These are phyloP conservation scores for Phytophthora palmivora DNA, from an alignment of 352 stramenopile species.

Conservation along the genomic window DNA sequence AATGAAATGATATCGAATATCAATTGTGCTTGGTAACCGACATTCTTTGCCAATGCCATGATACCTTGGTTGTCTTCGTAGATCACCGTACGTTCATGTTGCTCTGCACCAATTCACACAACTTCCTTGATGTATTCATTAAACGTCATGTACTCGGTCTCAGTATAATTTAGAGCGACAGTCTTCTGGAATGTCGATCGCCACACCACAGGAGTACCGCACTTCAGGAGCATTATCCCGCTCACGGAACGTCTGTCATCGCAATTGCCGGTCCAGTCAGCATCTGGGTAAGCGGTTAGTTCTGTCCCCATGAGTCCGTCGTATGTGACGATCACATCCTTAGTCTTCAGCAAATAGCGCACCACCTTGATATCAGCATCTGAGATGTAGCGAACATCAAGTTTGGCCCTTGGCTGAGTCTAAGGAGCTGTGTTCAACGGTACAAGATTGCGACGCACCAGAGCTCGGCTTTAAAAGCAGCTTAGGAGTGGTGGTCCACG, in stretches of 20 bases:
- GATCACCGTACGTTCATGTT: constrained; percentile 14
- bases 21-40: constrained; percentile 31
- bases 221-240: constrained; percentile 24
- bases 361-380: background rate
- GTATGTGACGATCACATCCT: constrained; percentile 16
- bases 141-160: constrained; percentile 40
- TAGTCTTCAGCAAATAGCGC: constrained; percentile 26
- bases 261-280: constrained; percentile 26
- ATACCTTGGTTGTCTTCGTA: constrained; percentile 35
- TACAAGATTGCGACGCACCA: no score
- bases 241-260: constrained; percentile 28
- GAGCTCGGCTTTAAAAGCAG: no score
- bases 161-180: constrained; percentile 27
- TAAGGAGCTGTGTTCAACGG: no score
- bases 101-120: constrained; percentile 15
- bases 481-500: no score
- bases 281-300: constrained; percentile 22
- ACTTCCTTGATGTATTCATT: constrained; percentile 26
- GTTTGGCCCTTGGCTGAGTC: no score
- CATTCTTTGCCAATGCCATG: constrained; percentile 35
- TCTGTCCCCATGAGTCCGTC: constrained; percentile 6
- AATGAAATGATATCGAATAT: constrained; percentile 35
- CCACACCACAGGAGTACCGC: constrained; percentile 24
- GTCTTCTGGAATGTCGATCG: constrained; percentile 28
- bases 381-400: no score